A percentile compares a stretch with the other conserved stretches of the same genome.
Conservation (phyloP, 2,329 filamentous ascomycete species). For the Cercospora nicotianae region DNA sequence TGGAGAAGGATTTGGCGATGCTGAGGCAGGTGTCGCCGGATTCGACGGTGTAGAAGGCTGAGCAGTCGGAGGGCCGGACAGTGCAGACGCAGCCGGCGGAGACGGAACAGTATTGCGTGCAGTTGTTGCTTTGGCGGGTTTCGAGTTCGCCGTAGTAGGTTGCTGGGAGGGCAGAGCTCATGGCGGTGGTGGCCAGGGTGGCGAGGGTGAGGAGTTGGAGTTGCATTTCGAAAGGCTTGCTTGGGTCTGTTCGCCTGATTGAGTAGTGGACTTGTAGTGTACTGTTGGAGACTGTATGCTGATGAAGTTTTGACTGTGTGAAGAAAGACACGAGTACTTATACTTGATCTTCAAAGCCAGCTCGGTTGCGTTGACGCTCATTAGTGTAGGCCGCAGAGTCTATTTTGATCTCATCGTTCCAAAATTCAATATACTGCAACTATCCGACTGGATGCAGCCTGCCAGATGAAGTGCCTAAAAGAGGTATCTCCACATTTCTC, state of each 20-base stretch:
- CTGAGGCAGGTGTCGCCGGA: slow-evolving; percentile 37
- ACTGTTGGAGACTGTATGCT: neutral
- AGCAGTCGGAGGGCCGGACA: slow-evolving; percentile 29
- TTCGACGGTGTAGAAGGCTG: slow-evolving; percentile 34
- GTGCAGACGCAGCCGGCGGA: slow-evolving; percentile 28
- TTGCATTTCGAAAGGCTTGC: slow-evolving; percentile 20
- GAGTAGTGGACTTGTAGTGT: neutral
- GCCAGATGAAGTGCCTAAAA: slow-evolving; percentile 8
- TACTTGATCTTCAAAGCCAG: neutral
- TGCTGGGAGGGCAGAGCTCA: slow-evolving; percentile 24
- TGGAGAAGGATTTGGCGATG: slow-evolving; percentile 37
- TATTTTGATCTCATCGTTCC: slow-evolving; percentile 4
- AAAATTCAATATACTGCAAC: neutral
- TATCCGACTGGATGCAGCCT: slow-evolving; percentile 23
- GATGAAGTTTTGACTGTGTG: neutral
- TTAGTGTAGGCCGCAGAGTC: slow-evolving; percentile 13
- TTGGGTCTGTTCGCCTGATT: neutral
- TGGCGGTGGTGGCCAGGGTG: slow-evolving; percentile 21
- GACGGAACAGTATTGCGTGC: slow-evolving; percentile 28
- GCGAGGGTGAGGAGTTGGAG: slow-evolving; percentile 23
- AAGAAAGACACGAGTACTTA: neutral
- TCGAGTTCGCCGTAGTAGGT: slow-evolving; percentile 18
- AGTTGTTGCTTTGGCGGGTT: slow-evolving; percentile 24
- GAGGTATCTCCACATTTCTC: slow-evolving; percentile 3
- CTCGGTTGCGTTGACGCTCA: neutral